A percentile compares a stretch with the other conserved stretches of the same genome.
These are phyloP conservation scores for Tulasnella sp. DNA, from an alignment of 768 basidiomycete genomes.

Conservation along the genomic window DNA sequence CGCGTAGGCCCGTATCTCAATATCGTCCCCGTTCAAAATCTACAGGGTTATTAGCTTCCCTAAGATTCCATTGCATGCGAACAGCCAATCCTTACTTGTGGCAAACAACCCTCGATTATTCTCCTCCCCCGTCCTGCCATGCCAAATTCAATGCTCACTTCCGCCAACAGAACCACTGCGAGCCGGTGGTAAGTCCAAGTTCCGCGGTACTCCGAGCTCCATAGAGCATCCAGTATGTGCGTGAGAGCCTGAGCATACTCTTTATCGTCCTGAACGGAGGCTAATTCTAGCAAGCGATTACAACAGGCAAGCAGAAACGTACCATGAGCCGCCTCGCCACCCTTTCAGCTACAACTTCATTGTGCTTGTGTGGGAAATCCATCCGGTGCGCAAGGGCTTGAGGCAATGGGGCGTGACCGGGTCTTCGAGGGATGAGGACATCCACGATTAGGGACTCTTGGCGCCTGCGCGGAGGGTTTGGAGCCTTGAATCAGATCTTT, in stretches of 20 bases:
- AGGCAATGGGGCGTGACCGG: background rate
- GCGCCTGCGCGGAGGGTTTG: background rate
- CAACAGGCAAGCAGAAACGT: background rate
- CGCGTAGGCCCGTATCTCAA: conserved; percentile 68
- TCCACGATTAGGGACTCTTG: conserved; percentile 9
- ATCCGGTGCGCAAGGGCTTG: background rate
- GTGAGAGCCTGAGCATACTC: conserved; percentile 58
- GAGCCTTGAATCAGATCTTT: too few relatives aligned
- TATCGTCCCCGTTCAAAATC: conserved; percentile 63
- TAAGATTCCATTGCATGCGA: background rate
- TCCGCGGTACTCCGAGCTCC: conserved; percentile 73
- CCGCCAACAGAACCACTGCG: conserved; percentile 64
- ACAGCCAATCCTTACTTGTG: conserved; percentile 47
- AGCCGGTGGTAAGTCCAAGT: conserved; percentile 60
- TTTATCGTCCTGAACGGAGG: conserved; percentile 45
- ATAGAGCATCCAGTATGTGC: conserved; percentile 59
- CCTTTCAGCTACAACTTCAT: background rate
- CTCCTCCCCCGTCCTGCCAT: conserved; percentile 57
- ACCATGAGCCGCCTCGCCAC: background rate
- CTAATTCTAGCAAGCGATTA: background rate
- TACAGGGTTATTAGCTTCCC: conserved; percentile 27
- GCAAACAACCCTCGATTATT: conserved; percentile 71
- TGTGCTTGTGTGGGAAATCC: conserved; percentile 5
- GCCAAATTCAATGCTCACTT: conserved; percentile 68
- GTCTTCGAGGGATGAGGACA: conserved; percentile 20